Evolutionary conservation across 2,329 filamentous ascomycete species (phyloP).

Genomic region (Monosporascus sp.): DNA sequence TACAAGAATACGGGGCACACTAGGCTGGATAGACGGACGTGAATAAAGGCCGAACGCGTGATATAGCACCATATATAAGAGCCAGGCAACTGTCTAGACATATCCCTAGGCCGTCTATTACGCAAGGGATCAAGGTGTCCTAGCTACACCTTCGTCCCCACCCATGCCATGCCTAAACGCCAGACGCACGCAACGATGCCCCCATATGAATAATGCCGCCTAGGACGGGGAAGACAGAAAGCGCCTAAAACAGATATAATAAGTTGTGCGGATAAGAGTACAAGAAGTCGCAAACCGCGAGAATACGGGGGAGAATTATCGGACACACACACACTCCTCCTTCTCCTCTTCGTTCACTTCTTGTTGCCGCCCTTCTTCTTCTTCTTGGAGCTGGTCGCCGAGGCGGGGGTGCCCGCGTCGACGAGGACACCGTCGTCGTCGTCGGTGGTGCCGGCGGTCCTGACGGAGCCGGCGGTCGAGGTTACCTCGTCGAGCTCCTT

Average conservation of each 20-base stretch:
- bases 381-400: constrained; percentile 25
- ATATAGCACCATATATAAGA: not conserved
- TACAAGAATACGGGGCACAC: too few relatives aligned
- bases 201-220: not conserved
- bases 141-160: not conserved
- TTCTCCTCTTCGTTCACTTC: constrained; percentile 39
- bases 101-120: not conserved
- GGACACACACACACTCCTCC: too few relatives aligned
- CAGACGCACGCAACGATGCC: not conserved
- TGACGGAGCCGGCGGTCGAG: constrained; percentile 45
- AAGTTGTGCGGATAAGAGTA: not conserved
- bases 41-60: not conserved
- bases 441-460: constrained; percentile 63
- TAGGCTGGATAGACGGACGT: not conserved
- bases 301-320: too few relatives aligned
- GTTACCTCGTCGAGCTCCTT: constrained; percentile 69
- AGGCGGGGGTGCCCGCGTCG: constrained; percentile 43
- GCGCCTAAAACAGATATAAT: too few relatives aligned
- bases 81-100: not conserved
- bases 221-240: not conserved
- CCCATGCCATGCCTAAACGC: not conserved
- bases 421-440: constrained; percentile 76
- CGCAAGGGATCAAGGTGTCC: not conserved
- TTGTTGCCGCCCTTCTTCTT: constrained; percentile 62
- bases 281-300: not conserved